Base-by-base conservation (phyloP, 805 yeast species). In the Metschnikowia lunata region DNA sequence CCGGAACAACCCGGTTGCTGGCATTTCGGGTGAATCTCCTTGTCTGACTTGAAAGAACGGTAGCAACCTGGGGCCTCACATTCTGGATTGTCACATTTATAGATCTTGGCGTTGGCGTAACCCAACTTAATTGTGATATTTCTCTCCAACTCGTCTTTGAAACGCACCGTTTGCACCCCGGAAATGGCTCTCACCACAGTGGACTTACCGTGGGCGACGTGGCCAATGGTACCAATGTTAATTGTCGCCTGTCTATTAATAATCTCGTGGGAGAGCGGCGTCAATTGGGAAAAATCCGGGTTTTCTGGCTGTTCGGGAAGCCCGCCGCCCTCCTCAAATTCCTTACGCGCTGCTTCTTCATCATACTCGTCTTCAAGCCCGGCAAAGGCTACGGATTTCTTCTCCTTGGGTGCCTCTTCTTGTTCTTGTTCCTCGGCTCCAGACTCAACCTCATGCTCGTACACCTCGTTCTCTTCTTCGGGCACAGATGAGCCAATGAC, bases 161-260 rank as follows among this genome's bases (percentile, higher is more conserved):
- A 93, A 73, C 99, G 85, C 52, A 93, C 99, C 15, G 99, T 93
- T 68, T 95, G 99, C 36, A 95, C 98, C 51, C 99, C 98, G 3
- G 98, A 90, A 56, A 93, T 93, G 52, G 96, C 96, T 69, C 90
- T 84, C 35, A 88, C 96, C 31, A 88, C 96, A 9, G 96, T 88
- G 45, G 89, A 81, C 68, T 88, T 88, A 69, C 96, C 96, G 74
- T 88, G 96, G 46, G 96, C 96, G 56, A 88, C 96, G 69, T 88
- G 96, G 50, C 96, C 96, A 66, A 88, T 88, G 47, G 96, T 88
- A 70, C 99, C 99, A 62, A 93, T 93, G 69, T 93, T 93, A 64
- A 93, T 88, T 39, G 99, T 93, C 50, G 99, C 99, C 74, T 93
- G 99, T 79, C 99, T 86, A 68, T 87, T 88, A 71, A 93, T 93